Percentiles rank a stretch among this genome's conserved stretches.
Evolutionary conservation across 2,329 filamentous ascomycete genomes (phyloP).

Genomic region (Aspergillus sp.): DNA sequence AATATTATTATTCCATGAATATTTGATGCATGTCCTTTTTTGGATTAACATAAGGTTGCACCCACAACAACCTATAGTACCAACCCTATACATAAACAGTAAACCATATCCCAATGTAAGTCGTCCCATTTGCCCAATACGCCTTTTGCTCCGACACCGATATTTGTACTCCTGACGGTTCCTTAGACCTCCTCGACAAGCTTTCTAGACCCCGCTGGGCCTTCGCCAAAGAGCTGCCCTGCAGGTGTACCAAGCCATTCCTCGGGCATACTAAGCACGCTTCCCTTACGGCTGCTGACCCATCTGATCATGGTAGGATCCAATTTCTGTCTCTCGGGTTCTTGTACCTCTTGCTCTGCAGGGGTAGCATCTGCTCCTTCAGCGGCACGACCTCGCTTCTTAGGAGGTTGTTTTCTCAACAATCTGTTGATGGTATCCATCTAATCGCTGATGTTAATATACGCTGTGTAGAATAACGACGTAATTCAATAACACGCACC

Average conservation of each 20-base stretch:
- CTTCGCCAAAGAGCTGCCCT: conserved; percentile 31
- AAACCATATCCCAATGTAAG: conserved; percentile 5
- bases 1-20: too few species aligned
- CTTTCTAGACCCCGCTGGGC: conserved; percentile 15
- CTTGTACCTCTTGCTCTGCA: conserved; percentile 29
- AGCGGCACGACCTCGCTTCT: conserved; percentile 43
- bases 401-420: conserved; percentile 59
- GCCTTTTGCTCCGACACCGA: conserved; percentile 5
- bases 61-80: background rate
- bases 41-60: too few species aligned
- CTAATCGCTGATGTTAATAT: conserved; percentile 24
- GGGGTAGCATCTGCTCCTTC: conserved; percentile 38
- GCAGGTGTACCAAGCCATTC: conserved; percentile 41
- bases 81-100: background rate
- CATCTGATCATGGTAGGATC: conserved; percentile 41
- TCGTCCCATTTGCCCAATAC: conserved; percentile 4
- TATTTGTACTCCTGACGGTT: too few species aligned
- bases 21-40: too few species aligned
- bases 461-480: background rate
- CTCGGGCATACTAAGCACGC: conserved; percentile 37
- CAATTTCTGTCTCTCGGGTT: conserved; percentile 31
- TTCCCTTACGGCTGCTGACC: conserved; percentile 35
- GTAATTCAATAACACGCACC: conserved; percentile 39
- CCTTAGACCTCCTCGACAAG: conserved; percentile 33
- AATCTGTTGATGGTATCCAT: conserved; percentile 61